phyloP scores from a whole-genome alignment of 192 early-diverging fungal genomes.

The Entophlyctis helioformis region DNA sequence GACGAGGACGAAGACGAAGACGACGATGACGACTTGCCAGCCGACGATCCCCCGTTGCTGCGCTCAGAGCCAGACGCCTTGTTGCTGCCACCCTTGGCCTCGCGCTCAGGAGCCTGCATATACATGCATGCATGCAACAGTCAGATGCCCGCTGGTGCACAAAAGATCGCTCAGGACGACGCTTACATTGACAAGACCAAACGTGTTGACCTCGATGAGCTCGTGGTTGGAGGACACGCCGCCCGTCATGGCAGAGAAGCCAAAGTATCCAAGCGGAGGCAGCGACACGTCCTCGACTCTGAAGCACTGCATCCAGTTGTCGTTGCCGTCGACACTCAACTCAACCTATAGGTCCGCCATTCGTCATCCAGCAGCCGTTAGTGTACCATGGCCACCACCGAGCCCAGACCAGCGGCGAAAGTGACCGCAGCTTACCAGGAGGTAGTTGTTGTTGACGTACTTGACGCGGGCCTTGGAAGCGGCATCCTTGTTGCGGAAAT shows the following conservation, averaged over 20 bases:
- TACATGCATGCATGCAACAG: too few species aligned
- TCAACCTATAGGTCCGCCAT: conserved; percentile 22
- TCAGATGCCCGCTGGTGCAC: not conserved
- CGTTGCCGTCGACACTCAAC: conserved; percentile 40
- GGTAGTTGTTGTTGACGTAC: conserved; percentile 55
- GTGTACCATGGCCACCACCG: conserved; percentile 29
- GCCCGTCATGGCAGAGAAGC: conserved; percentile 87
- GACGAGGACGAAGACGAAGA: not conserved
- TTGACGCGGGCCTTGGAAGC: conserved; percentile 56
- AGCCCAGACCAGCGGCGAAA: conserved; percentile 14
- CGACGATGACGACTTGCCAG: not conserved
- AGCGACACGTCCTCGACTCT: conserved; percentile 62
- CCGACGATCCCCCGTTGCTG: too few species aligned
- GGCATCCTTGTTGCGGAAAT: conserved; percentile 60
- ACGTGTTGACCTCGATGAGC: not conserved
- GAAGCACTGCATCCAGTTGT: conserved; percentile 79
- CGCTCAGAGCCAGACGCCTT: too few species aligned
- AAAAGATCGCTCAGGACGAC: not conserved
- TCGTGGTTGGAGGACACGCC: conserved; percentile 24
- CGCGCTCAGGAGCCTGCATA: too few species aligned
- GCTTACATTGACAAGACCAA: not conserved
- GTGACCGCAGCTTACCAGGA: conserved; percentile 34
- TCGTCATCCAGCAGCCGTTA: conserved; percentile 31
- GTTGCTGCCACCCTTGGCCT: too few species aligned
- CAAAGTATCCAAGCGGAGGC: conserved; percentile 68